Conservation (phyloP, 768 basidiomycete genomes). For the Leccinum imitatum region DNA sequence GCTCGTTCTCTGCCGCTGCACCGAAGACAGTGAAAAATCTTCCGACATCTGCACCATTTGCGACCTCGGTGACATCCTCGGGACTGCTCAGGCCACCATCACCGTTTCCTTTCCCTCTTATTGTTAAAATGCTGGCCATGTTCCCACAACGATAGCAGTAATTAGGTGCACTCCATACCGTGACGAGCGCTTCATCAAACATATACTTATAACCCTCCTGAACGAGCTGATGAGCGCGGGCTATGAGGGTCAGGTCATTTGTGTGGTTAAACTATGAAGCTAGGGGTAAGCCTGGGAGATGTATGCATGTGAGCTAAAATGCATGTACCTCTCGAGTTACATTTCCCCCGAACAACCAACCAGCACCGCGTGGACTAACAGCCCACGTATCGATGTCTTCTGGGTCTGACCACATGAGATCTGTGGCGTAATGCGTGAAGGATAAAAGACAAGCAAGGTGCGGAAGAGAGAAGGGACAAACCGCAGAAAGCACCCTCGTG, state of each 20-base stretch:
- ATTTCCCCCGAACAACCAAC: slow-evolving; percentile 88
- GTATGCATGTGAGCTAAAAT: neutral
- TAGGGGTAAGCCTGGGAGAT: slow-evolving; percentile 2
- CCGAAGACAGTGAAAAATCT: slow-evolving; percentile 80
- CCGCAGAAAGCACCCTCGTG: slow-evolving; percentile 99
- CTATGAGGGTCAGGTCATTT: slow-evolving; percentile 84
- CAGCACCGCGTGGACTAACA: slow-evolving; percentile 93
- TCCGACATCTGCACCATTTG: slow-evolving; percentile 25
- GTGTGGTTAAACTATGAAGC: slow-evolving; percentile 83
- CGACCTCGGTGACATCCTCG: neutral
- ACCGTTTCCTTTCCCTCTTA: slow-evolving; percentile 57
- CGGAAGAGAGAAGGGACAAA: slow-evolving; percentile 29
- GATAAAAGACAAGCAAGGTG: neutral
- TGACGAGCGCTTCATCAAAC: slow-evolving; percentile 91
- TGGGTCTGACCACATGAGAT: slow-evolving; percentile 98
- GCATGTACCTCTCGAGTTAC: slow-evolving; percentile 76
- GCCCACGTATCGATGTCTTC: slow-evolving; percentile 97
- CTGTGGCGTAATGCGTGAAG: slow-evolving; percentile 36
- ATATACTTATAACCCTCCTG: slow-evolving; percentile 96
- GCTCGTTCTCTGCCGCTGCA: slow-evolving; percentile 86
- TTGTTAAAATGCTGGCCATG: slow-evolving; percentile 85
- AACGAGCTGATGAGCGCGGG: slow-evolving; percentile 94
- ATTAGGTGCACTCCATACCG: slow-evolving; percentile 91
- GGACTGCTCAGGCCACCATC: slow-evolving; percentile 14
- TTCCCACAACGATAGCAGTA: slow-evolving; percentile 89